phyloP scores from a whole-genome alignment of 495 filamentous ascomycete genomes.

The Xylaria sp. region DNA sequence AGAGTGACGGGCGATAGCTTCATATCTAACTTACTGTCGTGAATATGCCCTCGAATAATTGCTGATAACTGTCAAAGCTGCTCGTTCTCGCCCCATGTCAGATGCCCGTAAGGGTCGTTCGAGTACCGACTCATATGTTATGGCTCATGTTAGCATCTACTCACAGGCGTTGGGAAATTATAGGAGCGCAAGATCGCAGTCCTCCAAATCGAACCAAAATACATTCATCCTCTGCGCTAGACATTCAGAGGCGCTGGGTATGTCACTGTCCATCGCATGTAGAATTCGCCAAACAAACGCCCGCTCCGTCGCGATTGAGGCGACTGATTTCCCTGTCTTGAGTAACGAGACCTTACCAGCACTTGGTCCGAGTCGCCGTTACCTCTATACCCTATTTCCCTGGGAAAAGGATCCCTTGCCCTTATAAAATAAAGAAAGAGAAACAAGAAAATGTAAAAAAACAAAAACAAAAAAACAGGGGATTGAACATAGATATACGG shows the following conservation, averaged over 20 bases:
- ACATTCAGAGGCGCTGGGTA: background rate
- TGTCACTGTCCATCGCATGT: constrained; percentile 8
- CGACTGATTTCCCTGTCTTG: constrained; percentile 39
- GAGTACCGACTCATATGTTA: background rate
- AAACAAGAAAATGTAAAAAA: background rate
- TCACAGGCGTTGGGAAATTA: background rate
- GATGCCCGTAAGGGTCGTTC: no score
- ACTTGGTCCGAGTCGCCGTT: constrained; percentile 45
- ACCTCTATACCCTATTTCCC: constrained; percentile 38
- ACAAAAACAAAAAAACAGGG: background rate
- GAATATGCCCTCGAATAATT: background rate
- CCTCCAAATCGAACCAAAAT: constrained; percentile 17
- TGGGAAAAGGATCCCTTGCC: background rate
- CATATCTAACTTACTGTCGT: background rate
- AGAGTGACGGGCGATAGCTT: background rate
- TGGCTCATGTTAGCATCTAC: constrained; percentile 1
- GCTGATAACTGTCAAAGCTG: background rate
- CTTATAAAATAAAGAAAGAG: background rate
- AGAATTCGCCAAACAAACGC: constrained; percentile 27
- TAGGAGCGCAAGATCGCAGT: background rate
- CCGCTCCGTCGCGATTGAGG: constrained; percentile 37
- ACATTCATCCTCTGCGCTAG: constrained; percentile 17
- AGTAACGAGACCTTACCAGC: constrained; percentile 44
- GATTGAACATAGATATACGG: constrained; percentile 7
- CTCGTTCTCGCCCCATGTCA: background rate